Conservation (phyloP, 2,329 filamentous ascomycete genomes). For the Aspergillus candidus region DNA sequence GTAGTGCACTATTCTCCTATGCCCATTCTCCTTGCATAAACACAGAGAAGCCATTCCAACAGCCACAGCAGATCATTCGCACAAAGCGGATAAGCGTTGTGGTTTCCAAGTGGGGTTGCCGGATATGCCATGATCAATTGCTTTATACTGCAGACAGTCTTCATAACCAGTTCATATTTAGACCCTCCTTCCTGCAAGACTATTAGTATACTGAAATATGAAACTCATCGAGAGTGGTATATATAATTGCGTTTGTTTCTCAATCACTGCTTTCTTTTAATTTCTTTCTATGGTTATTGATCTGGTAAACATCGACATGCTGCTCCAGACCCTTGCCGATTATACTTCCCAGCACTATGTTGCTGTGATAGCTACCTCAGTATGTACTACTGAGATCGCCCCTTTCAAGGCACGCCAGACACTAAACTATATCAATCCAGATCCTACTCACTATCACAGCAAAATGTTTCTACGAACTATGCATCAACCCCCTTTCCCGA, state of each 20-base stretch:
- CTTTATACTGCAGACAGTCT: neutral
- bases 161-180: neutral
- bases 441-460: too few species aligned
- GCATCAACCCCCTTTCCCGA: constrained; percentile 5
- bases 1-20: too few species aligned
- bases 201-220: too few species aligned
- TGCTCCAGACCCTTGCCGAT: neutral
- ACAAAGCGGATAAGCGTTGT: neutral
- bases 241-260: too few species aligned
- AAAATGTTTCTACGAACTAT: constrained; percentile 4
- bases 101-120: neutral
- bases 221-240: too few species aligned
- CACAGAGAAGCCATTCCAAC: too few species aligned
- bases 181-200: neutral
- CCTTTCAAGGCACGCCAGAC: too few species aligned
- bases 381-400: neutral
- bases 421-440: too few species aligned
- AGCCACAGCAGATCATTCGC: too few species aligned
- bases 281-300: neutral
- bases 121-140: neutral
- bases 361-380: neutral
- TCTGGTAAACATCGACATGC: neutral
- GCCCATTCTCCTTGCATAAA: too few species aligned
- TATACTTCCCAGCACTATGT: neutral
- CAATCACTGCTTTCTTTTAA: too few species aligned